These are phyloP conservation scores for Ustilago vetiveriae DNA, from an alignment of 1,284 basidiomycete genomes.

Conservation along the genomic window DNA sequence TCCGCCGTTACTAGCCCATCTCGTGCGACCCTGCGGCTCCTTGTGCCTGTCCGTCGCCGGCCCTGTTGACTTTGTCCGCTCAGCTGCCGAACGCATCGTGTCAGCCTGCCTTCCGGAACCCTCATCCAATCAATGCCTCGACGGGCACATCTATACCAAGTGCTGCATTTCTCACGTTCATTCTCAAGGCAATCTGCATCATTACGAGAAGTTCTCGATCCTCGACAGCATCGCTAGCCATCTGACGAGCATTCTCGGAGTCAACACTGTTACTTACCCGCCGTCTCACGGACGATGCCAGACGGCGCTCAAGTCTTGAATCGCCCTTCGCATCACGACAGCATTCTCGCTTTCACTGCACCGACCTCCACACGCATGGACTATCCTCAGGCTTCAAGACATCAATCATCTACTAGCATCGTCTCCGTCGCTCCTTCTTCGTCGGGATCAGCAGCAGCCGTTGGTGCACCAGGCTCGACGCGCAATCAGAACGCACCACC, in stretches of 20 bases:
- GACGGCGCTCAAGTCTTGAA: slow-evolving; percentile 19
- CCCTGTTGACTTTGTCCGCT: too few relatives aligned
- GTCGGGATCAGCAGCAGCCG: slow-evolving; percentile 7
- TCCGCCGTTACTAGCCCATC: too few relatives aligned
- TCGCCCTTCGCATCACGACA: slow-evolving; percentile 10
- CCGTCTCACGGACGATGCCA: slow-evolving; percentile 26
- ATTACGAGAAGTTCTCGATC: too few relatives aligned
- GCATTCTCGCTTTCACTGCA: slow-evolving; percentile 6
- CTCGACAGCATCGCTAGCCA: background rate
- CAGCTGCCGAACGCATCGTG: too few relatives aligned
- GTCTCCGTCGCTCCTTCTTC: slow-evolving; percentile 9
- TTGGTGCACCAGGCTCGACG: slow-evolving; percentile 10
- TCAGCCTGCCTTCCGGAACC: too few relatives aligned
- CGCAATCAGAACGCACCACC: slow-evolving; percentile 4
- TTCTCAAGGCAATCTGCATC: too few relatives aligned
- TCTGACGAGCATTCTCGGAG: background rate
- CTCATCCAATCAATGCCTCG: too few relatives aligned
- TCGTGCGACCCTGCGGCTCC: too few relatives aligned
- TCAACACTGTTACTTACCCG: background rate
- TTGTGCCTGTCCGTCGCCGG: too few relatives aligned
- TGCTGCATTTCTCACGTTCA: too few relatives aligned
- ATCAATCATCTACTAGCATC: slow-evolving; percentile 15
- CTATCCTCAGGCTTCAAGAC: slow-evolving; percentile 9
- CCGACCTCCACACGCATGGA: slow-evolving; percentile 12
- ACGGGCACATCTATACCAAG: too few relatives aligned